A percentile compares a stretch with the other conserved stretches of the same genome.
Evolutionary conservation across 2,329 filamentous ascomycete species (phyloP).

Genomic region (Xylariomycetidae sp.): DNA sequence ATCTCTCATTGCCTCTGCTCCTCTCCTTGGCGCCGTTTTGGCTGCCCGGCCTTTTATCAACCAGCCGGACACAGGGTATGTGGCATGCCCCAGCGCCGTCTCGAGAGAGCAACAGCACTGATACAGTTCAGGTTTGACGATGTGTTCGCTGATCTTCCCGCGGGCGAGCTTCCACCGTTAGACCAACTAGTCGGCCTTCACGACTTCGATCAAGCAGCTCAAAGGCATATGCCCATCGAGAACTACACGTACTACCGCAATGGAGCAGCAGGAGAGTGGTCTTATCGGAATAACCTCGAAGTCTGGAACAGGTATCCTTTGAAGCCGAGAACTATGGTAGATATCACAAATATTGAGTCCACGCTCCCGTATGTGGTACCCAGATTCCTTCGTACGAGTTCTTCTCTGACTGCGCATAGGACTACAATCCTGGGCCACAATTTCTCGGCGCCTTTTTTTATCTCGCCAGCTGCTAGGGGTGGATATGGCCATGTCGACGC

Average conservation of each 20-base stretch:
- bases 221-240: constrained; percentile 38
- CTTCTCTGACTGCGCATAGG: constrained; percentile 16
- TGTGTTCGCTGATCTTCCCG: constrained; percentile 29
- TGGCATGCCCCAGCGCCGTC: background rate
- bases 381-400: background rate
- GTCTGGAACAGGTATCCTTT: constrained; percentile 44
- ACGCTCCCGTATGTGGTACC: constrained; percentile 22
- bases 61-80: constrained; percentile 37
- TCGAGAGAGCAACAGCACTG: constrained; percentile 1
- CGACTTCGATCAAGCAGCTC: constrained; percentile 50
- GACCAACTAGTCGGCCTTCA: constrained; percentile 42
- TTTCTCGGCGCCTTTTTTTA: constrained; percentile 39
- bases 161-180: constrained; percentile 35
- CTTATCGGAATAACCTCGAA: constrained; percentile 54
- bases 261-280: constrained; percentile 51
- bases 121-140: constrained; percentile 30
- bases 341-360: constrained; percentile 40
- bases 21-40: constrained; percentile 28
- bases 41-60: constrained; percentile 40
- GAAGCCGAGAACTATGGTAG: constrained; percentile 44
- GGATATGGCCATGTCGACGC: constrained; percentile 31
- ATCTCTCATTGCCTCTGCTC: no score
- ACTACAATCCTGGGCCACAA: constrained; percentile 40
- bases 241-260: constrained; percentile 56
- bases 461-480: constrained; percentile 33